Base-by-base conservation (phyloP, 208 protist genomes). In the Crithidia fasciculata region DNA sequence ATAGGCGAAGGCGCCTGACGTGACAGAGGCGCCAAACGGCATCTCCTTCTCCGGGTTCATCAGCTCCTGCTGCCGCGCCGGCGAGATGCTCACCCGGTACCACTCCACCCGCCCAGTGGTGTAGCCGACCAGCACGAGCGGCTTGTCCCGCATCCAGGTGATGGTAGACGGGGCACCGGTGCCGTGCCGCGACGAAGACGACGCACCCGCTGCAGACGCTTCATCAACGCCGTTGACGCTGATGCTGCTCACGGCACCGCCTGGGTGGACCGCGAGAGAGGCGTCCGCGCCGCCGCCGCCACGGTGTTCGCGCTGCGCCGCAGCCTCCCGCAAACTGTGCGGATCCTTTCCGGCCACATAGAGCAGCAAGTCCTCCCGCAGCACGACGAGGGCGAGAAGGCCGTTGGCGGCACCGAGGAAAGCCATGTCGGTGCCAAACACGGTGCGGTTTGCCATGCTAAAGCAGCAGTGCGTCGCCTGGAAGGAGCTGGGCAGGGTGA, bases 111-210 rank as follows among this genome's bases (percentile, higher is more conserved):
- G 55, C 4, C 92, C 89, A 2, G 72, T 84, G 53, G 64, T 79
- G 72, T 90, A 90, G 28, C 92, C 92, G 2, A 96, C 92, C 52
- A 94, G 78, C 15, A 96, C 84, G n/a, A 96, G 62, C 12, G 89
- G 84, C 69, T 83, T 83, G 66, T 93, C 82, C 7, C 88, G 85
- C 84, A 96, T 88, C 88, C 92, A 96, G 16, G 89, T 96, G 54
- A 96, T 90, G 12, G 92, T 96, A n/a, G 83, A 84, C 43, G 85
- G 86, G 8, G 66, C 80, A 13, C 69, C 74, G 18, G 4, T n/a
- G 55, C 0, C 45, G 16, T 9, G 16, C 4, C 5, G 56, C 5
- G 60, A 52, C 8, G 60, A 19, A 62, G 36, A 10, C 40, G 28
- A 49, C 9, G 45, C 45, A 15, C 9, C 45, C 45, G 2, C 45